phyloP scores from a whole-genome alignment of 2,329 filamentous ascomycete genomes.

The Fusarium udum region DNA sequence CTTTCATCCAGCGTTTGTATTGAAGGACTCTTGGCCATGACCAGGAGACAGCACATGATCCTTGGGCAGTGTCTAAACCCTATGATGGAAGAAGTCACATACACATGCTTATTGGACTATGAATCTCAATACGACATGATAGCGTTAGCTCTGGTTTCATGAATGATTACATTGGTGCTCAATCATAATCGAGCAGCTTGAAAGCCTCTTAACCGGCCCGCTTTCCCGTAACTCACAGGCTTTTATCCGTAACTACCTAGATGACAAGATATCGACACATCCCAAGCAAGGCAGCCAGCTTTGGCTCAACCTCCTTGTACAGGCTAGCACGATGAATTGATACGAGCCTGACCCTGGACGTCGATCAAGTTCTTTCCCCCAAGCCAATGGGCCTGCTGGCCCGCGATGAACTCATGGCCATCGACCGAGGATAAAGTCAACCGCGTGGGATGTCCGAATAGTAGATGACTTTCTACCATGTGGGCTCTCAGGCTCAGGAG shows the following conservation, averaged over 20 bases:
- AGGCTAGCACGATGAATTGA: constrained; percentile 4
- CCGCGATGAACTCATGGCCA: background rate
- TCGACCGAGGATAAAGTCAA: background rate
- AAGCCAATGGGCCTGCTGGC: background rate
- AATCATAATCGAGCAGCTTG: background rate
- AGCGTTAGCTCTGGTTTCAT: background rate
- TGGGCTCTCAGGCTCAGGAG: background rate
- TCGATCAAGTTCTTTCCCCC: constrained; percentile 18
- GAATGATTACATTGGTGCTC: background rate
- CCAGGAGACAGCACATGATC: background rate
- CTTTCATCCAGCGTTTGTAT: background rate
- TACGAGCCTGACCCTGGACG: constrained; percentile 4
- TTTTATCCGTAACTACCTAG: background rate
- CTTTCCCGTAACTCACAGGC: background rate
- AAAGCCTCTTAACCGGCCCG: constrained; percentile 6
- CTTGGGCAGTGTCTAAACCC: background rate
- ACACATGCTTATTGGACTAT: background rate
- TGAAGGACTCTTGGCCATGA: background rate
- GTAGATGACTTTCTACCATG: background rate
- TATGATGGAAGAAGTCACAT: background rate
- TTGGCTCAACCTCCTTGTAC: background rate
- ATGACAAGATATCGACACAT: background rate
- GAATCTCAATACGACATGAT: background rate
- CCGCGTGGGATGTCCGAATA: background rate
- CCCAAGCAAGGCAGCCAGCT: background rate